A percentile compares a stretch with the other conserved stretches of the same genome.
Conservation (phyloP, 108 stramenopile genomes). For the Nannochloropsis salina region DNA sequence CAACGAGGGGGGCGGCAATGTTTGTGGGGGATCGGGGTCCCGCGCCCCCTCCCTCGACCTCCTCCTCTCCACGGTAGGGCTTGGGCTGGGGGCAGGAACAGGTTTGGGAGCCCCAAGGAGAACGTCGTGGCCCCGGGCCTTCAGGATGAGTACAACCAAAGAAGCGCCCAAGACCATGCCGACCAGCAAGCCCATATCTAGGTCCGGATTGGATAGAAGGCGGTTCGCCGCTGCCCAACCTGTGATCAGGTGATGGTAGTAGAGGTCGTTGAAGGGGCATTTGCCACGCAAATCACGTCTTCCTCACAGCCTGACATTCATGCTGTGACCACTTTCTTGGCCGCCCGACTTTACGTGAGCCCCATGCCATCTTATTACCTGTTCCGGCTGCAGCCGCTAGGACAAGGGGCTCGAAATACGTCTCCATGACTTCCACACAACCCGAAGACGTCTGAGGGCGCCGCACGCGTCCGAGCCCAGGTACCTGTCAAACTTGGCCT, state of each 20-base stretch:
- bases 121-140: neutral
- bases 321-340: too few relatives aligned
- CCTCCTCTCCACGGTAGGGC: neutral
- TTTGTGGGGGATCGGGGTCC: neutral
- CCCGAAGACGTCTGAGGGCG: too few relatives aligned
- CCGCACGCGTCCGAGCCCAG: too few relatives aligned
- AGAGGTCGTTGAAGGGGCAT: too few relatives aligned
- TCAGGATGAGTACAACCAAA: neutral
- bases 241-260: neutral
- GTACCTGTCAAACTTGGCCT: too few relatives aligned
- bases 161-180: slow-evolving; percentile 2
- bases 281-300: too few relatives aligned
- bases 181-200: neutral
- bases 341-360: too few relatives aligned
- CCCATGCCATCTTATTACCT: neutral
- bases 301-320: too few relatives aligned
- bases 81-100: neutral
- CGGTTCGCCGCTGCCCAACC: neutral
- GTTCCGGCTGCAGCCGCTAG: neutral
- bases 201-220: neutral
- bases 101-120: neutral
- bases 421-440: neutral
- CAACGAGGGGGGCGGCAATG: neutral
- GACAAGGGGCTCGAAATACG: neutral
- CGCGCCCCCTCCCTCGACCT: too few relatives aligned